These are phyloP conservation scores for Chaetomium sp. DNA, from an alignment of 2,329 filamentous ascomycete species.

Conservation along the genomic window DNA sequence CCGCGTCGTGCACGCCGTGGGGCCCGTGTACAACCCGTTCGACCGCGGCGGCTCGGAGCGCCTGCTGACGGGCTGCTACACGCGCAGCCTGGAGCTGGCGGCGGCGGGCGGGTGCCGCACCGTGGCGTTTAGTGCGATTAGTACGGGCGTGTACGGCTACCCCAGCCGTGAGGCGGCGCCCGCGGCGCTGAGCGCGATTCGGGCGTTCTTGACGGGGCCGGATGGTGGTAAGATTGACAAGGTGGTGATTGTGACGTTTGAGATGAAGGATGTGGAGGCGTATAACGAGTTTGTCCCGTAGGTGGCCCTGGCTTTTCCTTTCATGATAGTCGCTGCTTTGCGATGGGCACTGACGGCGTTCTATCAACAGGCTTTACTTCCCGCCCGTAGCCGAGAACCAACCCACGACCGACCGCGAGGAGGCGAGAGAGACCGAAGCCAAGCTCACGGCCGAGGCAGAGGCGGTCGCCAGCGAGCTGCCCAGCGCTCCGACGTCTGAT, in stretches of 20 bases:
- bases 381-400: conserved; percentile 35
- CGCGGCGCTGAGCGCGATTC: conserved; percentile 65
- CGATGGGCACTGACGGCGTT: not conserved
- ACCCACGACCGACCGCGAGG: conserved; percentile 13
- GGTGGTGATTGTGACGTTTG: conserved; percentile 84
- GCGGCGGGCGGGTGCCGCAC: conserved; percentile 65
- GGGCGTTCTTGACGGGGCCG: conserved; percentile 54
- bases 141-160: conserved; percentile 89
- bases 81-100: conserved; percentile 70
- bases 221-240: conserved; percentile 60
- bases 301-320: conserved; percentile 42
- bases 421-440: conserved; percentile 27
- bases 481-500: conserved; percentile 36
- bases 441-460: conserved; percentile 34
- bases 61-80: conserved; percentile 67
- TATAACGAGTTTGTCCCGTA: conserved; percentile 76
- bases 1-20: conserved; percentile 87
- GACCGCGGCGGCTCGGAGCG: conserved; percentile 47
- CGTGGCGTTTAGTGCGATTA: conserved; percentile 81
- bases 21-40: conserved; percentile 67
- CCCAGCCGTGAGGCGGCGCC: conserved; percentile 71
- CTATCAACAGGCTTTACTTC: conserved; percentile 35
- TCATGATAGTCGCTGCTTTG: too few species aligned
- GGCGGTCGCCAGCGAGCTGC: conserved; percentile 36
- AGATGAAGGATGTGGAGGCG: conserved; percentile 72